Evolutionary conservation across 106 monocot species (phyloP), one percentile per base, ranked within the genome.

Genomic region (Dendrobium officinale): DNA sequence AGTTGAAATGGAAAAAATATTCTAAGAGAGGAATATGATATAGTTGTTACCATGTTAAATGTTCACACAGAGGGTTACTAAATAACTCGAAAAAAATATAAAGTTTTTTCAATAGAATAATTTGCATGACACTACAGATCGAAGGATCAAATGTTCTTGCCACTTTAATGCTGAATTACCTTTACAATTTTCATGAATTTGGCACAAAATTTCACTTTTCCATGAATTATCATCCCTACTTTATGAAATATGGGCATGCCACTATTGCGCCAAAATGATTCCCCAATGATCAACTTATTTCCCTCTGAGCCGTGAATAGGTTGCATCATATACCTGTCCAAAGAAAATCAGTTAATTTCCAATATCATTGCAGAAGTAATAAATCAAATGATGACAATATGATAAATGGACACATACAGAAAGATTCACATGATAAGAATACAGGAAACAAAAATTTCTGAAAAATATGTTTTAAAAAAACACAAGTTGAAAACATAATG

Each of bases 131-230:
- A 29, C 4, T 16, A 70, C 0, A 16, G 37, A 70, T 0, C 6
- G 33, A 70, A 70, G 37, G 70, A 70, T 70, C 37, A 70, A 37
- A 29, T 37, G 37, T 37, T 70, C 29, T 37, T 37, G 15, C 37
- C 37, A 37, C 33, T 70, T 37, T 44, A 72, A 72, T 77, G 8
- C 40, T n/a, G 33, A 82, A 55, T 77, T 78, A 90, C 95, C 90
- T 90, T 92, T 79, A 90, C 81, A 72, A 95, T 87, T 84, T 82
- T 92, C 16, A 82, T 88, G 86, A 86, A 89, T 85, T 87, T 92
- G 61, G 81, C 72, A 80, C 82, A 88, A 64, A 92, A 95, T 40
- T 88, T 84, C 42, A 75, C 67, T 85, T 90, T 95, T 37, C 92
- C 92, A 87, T 87, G 80, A 40, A 92, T 74, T 83, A 92, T 87